Percentiles rank a stretch among this genome's conserved stretches.
phyloP scores from a whole-genome alignment of 192 early-diverging fungal genomes.

The Podila horticola region DNA sequence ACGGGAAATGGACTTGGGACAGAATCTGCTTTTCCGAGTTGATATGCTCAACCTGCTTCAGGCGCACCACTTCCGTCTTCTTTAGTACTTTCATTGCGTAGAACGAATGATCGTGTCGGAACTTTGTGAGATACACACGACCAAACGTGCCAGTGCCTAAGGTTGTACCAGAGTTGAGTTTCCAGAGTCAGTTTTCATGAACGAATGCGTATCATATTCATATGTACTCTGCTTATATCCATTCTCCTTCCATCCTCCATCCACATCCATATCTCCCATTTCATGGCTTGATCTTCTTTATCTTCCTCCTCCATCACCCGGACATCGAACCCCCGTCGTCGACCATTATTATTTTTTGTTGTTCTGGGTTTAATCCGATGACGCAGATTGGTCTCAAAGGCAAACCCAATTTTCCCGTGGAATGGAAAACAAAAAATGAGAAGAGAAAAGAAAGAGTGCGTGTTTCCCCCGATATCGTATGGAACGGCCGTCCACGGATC shows the following conservation, averaged over 20 bases:
- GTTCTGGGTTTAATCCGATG: neutral
- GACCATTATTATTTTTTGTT: slow-evolving; percentile 17
- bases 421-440: too few relatives aligned
- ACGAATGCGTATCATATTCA: neutral
- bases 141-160: slow-evolving; percentile 98
- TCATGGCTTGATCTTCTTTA: too few relatives aligned
- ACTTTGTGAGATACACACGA: slow-evolving; percentile 90
- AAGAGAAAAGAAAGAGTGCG: too few relatives aligned
- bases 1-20: slow-evolving; percentile 78
- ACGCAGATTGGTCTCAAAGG: slow-evolving; percentile 1
- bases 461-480: too few relatives aligned
- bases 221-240: neutral
- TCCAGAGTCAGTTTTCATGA: neutral
- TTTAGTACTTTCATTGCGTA: slow-evolving; percentile 91
- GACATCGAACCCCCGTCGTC: neutral
- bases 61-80: slow-evolving; percentile 82
- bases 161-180: neutral
- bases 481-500: too few relatives aligned
- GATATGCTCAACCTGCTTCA: slow-evolving; percentile 90
- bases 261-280: neutral
- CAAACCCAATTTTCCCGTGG: too few relatives aligned
- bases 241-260: neutral
- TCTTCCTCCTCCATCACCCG: neutral
- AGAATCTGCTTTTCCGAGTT: slow-evolving; percentile 86
- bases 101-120: slow-evolving; percentile 70